Percentiles rank a stretch among this genome's conserved stretches.
phyloP scores from a whole-genome alignment of 1,284 basidiomycete genomes.

The Trichosporon sp. region DNA sequence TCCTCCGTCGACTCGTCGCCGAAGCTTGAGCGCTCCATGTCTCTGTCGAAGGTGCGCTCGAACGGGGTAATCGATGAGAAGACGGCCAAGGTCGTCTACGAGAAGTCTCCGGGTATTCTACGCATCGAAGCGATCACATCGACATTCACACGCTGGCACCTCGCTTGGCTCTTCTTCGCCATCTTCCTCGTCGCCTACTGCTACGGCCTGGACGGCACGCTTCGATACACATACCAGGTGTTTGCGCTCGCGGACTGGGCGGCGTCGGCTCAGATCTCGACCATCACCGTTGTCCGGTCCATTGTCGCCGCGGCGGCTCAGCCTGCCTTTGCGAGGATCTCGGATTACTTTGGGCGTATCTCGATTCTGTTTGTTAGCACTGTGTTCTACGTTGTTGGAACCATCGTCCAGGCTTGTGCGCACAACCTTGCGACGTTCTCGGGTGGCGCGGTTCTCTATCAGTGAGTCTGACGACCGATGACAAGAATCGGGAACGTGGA shows the following conservation, averaged over 20 bases:
- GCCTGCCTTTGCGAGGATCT: slow-evolving; percentile 40
- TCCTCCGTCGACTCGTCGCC: background rate
- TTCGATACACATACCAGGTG: slow-evolving; percentile 34
- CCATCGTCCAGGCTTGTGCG: slow-evolving; percentile 44
- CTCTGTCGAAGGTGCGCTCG: background rate
- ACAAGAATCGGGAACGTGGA: too few species aligned
- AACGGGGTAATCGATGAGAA: background rate
- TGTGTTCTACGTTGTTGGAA: slow-evolving; percentile 46
- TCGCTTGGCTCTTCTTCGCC: slow-evolving; percentile 33
- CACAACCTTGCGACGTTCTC: slow-evolving; percentile 38
- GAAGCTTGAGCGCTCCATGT: background rate
- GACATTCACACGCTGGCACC: slow-evolving; percentile 10
- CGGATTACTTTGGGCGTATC: slow-evolving; percentile 47
- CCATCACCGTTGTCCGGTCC: slow-evolving; percentile 40
- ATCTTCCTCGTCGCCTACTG: slow-evolving; percentile 46
- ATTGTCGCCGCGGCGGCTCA: slow-evolving; percentile 38
- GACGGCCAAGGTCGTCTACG: slow-evolving; percentile 5
- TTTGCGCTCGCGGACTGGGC: slow-evolving; percentile 20
- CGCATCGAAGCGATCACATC: slow-evolving; percentile 17
- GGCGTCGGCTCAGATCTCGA: slow-evolving; percentile 33
- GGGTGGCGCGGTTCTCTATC: slow-evolving; percentile 44
- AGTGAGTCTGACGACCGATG: slow-evolving; percentile 28
- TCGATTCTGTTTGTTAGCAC: slow-evolving; percentile 41
- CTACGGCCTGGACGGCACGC: slow-evolving; percentile 42
- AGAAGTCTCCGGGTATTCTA: slow-evolving; percentile 15